Percentiles rank a stretch among this genome's conserved stretches.
Evolutionary conservation across 768 basidiomycete species (phyloP).

Genomic region (Collybiopsis luxurians): DNA sequence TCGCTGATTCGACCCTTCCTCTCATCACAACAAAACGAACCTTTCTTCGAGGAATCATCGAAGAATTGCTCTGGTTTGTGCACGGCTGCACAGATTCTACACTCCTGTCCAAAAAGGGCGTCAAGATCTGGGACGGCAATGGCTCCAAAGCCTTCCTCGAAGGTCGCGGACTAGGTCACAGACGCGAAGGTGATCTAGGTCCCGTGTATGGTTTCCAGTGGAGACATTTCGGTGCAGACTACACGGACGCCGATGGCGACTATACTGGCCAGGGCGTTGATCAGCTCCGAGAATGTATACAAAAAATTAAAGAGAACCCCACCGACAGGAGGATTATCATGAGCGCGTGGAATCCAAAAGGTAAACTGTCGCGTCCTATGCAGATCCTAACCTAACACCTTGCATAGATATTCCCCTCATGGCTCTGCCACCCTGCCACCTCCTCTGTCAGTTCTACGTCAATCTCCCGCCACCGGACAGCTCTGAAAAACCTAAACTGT

Average conservation of each 20-base stretch:
- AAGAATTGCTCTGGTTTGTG: conserved; percentile 95
- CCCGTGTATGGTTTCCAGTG: conserved; percentile 98
- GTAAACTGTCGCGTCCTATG: conserved; percentile 39
- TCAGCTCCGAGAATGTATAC: conserved; percentile 85
- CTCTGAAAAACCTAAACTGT: conserved; percentile 67
- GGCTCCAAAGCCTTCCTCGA: conserved; percentile 87
- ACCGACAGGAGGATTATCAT: conserved; percentile 93
- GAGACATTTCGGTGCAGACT: conserved; percentile 91
- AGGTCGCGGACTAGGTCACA: conserved; percentile 75
- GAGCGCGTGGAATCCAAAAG: conserved; percentile 97
- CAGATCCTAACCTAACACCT: background rate
- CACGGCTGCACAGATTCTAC: conserved; percentile 80
- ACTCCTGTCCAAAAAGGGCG: conserved; percentile 71
- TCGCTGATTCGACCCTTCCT: conserved; percentile 72
- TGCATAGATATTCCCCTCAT: conserved; percentile 83
- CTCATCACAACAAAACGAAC: conserved; percentile 95
- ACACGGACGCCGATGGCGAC: conserved; percentile 68
- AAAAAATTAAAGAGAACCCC: conserved; percentile 90
- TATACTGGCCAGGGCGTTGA: conserved; percentile 88
- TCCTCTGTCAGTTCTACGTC: conserved; percentile 99
- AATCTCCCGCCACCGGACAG: conserved; percentile 65
- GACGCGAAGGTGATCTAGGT: conserved; percentile 89
- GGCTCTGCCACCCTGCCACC: conserved; percentile 98
- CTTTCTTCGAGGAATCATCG: conserved; percentile 86
- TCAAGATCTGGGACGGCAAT: conserved; percentile 99